Evolutionary conservation across 768 basidiomycete genomes (phyloP), one percentile per base, ranked within the genome.

Genomic region (Lentinula boryana): DNA sequence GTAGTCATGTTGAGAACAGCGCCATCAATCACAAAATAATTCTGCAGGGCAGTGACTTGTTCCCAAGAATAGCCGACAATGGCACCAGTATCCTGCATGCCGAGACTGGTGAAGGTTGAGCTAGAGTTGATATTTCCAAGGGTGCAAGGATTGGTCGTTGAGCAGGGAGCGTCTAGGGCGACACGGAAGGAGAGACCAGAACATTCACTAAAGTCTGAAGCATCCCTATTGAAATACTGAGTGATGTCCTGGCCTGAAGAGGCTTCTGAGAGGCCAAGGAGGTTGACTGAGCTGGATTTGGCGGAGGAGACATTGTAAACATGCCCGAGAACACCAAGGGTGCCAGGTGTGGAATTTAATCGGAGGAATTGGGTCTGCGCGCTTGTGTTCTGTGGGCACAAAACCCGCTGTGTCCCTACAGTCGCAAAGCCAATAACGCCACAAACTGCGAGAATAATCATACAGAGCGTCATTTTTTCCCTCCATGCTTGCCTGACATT

Each of bases 391-490:
- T 75, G 75, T 1, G 95, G 94, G 75, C 97, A 99, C 33, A 99
- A 83, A 49, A 93, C 92, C 67, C 86, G 87, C 75, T 97, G 92
- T 50, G 96, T 85, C 38, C 96, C 96, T 65, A 99, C 92, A 41
- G 97, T 99, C 59, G 88, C 80, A 74, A 99, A 99, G 9, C 93
- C 96, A 56, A 98, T 83, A 49, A 78, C 72, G 18, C 79, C 86
- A 65, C 96, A 97, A 18, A 97, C 73, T 48, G 94, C 41, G 60
- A 84, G 65, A 55, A 94, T 91, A 68, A 98, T 87, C 72, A 91
- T 86, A 74, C 95, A 98, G 3, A 99, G 79, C 5, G 94, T 85
- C 61, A 96, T 87, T 79, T 98, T 99, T 75, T 99, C 97, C 69
- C 95, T 85, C 97, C 97, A 99, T 1, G 97, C 97, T 72, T 97